Evolutionary conservation across 78 protist genomes (phyloP).

Genomic region (Bodo saltans): DNA sequence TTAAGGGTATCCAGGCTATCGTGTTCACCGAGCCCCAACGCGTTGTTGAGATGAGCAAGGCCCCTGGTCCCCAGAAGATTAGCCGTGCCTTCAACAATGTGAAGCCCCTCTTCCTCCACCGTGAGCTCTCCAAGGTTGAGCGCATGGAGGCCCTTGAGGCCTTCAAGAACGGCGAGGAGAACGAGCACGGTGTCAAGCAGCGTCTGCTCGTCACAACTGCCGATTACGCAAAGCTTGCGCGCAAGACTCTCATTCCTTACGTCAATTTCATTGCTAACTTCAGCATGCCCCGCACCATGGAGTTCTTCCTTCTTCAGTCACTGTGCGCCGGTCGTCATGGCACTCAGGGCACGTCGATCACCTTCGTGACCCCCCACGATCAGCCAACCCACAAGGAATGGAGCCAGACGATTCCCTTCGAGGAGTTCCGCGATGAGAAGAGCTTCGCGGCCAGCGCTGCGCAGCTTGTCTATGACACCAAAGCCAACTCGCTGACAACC

Average conservation of each 20-base stretch:
- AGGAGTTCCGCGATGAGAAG: not conserved
- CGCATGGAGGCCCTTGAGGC: not conserved
- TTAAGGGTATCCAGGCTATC: not conserved
- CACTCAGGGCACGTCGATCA: not conserved
- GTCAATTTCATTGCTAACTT: not conserved
- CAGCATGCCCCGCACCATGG: not conserved
- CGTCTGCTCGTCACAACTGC: conserved; percentile 5
- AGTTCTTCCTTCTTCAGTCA: not conserved
- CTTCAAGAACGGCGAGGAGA: conserved; percentile 7
- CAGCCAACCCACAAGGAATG: not conserved
- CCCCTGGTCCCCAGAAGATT: not conserved
- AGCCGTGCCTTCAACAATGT: not conserved
- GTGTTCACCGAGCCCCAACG: not conserved
- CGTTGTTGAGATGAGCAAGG: not conserved
- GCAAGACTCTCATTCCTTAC: conserved; percentile 26
- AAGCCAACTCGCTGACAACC: not conserved
- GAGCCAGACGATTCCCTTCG: not conserved
- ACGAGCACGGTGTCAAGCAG: not conserved
- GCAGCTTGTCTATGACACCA: not conserved
- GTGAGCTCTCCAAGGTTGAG: not conserved
- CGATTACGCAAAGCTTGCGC: conserved; percentile 21
- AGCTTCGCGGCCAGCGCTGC: not conserved
- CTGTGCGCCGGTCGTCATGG: conserved; percentile 1
- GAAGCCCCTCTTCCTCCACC: conserved; percentile 13
- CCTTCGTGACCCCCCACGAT: conserved; percentile 1